A percentile compares a stretch with the other conserved stretches of the same genome.
phyloP scores from a whole-genome alignment of 495 filamentous ascomycete genomes.

The Lasiosphaeris hirsuta region DNA sequence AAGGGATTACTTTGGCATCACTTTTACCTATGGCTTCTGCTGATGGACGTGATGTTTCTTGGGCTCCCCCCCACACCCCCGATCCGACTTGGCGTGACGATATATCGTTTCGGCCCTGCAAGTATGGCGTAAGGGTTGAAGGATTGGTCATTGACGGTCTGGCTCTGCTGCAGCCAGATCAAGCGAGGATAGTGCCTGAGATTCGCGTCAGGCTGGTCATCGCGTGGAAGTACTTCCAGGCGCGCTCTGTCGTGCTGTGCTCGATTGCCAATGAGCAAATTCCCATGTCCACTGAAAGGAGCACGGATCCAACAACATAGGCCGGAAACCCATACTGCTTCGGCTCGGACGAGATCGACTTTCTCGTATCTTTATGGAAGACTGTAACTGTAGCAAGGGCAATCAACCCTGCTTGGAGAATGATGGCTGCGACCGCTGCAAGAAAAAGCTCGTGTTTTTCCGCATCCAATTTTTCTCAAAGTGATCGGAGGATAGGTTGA shows the following conservation, averaged over 20 bases:
- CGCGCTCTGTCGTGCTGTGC: neutral
- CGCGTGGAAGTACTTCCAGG: conserved; percentile 2
- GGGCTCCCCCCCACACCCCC: too few relatives aligned
- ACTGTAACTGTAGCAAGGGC: neutral
- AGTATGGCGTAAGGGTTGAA: neutral
- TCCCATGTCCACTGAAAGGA: neutral
- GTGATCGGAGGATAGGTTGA: conserved; percentile 1
- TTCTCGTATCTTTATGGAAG: neutral
- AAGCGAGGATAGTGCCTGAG: neutral
- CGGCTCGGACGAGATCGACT: neutral
- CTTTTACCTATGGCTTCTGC: too few relatives aligned
- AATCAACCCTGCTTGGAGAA: neutral
- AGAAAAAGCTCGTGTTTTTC: conserved; percentile 1
- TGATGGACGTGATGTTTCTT: too few relatives aligned
- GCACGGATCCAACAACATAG: conserved; percentile 1
- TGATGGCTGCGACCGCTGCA: neutral
- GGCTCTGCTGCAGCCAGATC: neutral
- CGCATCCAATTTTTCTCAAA: neutral
- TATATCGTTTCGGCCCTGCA: neutral
- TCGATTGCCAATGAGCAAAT: neutral
- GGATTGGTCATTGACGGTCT: neutral
- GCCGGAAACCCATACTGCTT: neutral
- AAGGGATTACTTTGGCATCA: too few relatives aligned
- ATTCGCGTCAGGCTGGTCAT: neutral
- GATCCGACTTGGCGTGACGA: neutral